Base-by-base conservation (phyloP, 352 stramenopile species). In the Pythium scleroteichum region DNA sequence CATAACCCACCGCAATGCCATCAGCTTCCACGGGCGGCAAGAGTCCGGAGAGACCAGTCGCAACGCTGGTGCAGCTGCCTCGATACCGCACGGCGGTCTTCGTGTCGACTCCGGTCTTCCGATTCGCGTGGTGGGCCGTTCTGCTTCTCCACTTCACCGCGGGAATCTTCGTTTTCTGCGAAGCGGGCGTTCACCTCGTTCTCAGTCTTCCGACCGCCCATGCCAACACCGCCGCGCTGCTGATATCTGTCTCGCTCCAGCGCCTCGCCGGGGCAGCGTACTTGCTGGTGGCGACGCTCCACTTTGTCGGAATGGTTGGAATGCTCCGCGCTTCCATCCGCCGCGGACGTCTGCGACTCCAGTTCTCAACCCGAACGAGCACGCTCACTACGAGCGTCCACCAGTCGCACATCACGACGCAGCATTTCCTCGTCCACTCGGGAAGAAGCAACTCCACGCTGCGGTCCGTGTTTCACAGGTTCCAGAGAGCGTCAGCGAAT, bases 201-300 rank as follows among this genome's bases (percentile, higher is more conserved):
- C 57, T 64, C 20, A 58, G 39, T 4, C 26, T 53, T 16, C 57
- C 48, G 2, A 29, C 14, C 7, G 22, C 58, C 26, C 29, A 64
- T 16, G 14, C 10, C 4, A 52, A 20, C 9, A 59, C 49, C 2
- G 3, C 29, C 0, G 57, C 48, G n/a, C 17, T 64, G 4, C 26
- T n/a, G 1, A 45, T 64, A 14, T 26, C 57, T 1, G 19, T 64
- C 20, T 5, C 24, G 27, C 27, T 58, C 23, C 40, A 53, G 29
- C 57, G 29, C 2, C 13, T 64, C 10, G 53, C 27, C 2, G 48
- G 23, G 0, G 1, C 32, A 2, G 39, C n/a, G 13, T 64, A 64
- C 29, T 13, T 64, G 7, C 14, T 45, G 12, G 41, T 58, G 12
- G 48, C 57, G 1, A 5, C 26, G 1, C 6, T 59, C 13, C 57